These are phyloP conservation scores for Giardia duodenalis DNA, from an alignment of 208 protist genomes.

Conservation along the genomic window DNA sequence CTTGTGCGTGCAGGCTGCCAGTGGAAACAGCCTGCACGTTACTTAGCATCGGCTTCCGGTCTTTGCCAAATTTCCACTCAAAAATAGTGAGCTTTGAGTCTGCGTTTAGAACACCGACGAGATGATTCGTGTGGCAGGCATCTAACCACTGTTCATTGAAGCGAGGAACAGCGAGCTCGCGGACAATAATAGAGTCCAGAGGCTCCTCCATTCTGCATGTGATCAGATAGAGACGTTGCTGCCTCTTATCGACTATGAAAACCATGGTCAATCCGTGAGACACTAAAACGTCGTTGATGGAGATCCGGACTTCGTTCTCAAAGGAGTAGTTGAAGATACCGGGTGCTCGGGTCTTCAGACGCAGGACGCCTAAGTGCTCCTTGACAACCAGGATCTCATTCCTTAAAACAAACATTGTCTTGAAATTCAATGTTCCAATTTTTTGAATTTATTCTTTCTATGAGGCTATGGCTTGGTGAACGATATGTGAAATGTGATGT, in stretches of 20 bases:
- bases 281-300: neutral
- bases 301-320: neutral
- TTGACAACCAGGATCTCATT: neutral
- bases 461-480: no score
- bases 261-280: neutral
- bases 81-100: neutral
- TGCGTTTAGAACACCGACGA: neutral
- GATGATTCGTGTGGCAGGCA: neutral
- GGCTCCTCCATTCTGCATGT: neutral
- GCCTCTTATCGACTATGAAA: neutral
- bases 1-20: neutral
- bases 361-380: neutral
- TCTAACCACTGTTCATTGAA: neutral
- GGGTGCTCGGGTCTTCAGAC: neutral
- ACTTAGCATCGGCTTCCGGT: neutral
- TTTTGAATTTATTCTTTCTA: no score
- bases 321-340: neutral
- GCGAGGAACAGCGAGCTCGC: neutral
- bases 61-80: neutral
- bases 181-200: neutral
- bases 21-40: neutral
- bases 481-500: no score
- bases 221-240: neutral
- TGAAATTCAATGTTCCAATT: no score
- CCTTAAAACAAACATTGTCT: neutral